Percentiles rank a stretch among this genome's conserved stretches.
phyloP scores from a whole-genome alignment of 2,329 filamentous ascomycete genomes.

The Scolecobasidium constrictum region DNA sequence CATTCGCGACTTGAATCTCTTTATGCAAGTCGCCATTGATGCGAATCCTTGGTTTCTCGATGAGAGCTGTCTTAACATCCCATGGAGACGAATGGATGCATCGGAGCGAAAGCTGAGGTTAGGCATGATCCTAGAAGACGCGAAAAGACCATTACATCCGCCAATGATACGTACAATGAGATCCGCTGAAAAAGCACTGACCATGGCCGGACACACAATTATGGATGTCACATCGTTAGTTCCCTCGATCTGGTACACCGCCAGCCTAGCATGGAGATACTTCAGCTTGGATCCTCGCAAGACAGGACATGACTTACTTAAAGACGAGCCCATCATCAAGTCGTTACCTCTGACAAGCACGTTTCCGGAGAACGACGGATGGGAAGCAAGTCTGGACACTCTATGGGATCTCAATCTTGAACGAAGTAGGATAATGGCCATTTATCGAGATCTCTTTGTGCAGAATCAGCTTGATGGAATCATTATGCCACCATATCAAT shows the following conservation, averaged over 20 bases:
- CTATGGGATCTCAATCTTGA: conserved; percentile 32
- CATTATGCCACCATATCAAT: conserved; percentile 36
- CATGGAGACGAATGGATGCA: conserved; percentile 31
- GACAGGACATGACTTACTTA: conserved; percentile 22
- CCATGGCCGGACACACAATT: conserved; percentile 34
- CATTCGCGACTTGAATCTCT: conserved; percentile 28
- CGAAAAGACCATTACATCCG: conserved; percentile 39
- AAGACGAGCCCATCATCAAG: conserved; percentile 29
- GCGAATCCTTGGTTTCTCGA: conserved; percentile 37
- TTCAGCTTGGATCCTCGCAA: conserved; percentile 29
- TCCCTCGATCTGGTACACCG: conserved; percentile 20
- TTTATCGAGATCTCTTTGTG: conserved; percentile 32
- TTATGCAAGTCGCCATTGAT: conserved; percentile 30
- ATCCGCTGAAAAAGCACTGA: conserved; percentile 27
- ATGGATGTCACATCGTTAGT: conserved; percentile 22
- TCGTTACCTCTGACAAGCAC: conserved; percentile 24
- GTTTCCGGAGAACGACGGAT: conserved; percentile 22
- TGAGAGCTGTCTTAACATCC: conserved; percentile 27
- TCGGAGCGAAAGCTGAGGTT: conserved; percentile 9
- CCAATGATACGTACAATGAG: conserved; percentile 37
- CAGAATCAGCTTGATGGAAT: conserved; percentile 38
- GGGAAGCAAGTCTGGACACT: conserved; percentile 25
- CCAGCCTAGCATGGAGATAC: conserved; percentile 29
- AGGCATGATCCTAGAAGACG: conserved; percentile 26
- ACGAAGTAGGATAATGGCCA: conserved; percentile 22